Percentiles rank a stretch among this genome's conserved stretches.
phyloP scores from a whole-genome alignment of 2,329 filamentous ascomycete species.

The Didymella pinodella region DNA sequence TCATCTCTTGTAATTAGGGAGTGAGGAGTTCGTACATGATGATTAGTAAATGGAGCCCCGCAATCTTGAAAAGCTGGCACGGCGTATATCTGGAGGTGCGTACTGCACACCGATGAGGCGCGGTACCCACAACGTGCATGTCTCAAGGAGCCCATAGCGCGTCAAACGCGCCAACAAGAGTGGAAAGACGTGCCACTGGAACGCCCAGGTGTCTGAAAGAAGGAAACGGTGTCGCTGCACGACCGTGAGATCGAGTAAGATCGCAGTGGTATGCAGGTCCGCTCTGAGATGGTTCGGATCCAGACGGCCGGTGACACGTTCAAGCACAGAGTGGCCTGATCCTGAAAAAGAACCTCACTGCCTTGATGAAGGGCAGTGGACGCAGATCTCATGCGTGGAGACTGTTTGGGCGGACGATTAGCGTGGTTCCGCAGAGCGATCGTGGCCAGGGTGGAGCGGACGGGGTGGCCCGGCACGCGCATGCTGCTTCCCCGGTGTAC shows the following conservation, averaged over 20 bases:
- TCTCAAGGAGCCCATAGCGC: neutral
- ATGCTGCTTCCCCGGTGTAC: conserved; percentile 13
- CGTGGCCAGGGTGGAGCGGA: neutral
- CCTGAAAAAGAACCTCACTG: conserved; percentile 9
- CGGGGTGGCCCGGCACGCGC: neutral
- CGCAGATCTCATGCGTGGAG: conserved; percentile 5
- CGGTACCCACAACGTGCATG: neutral
- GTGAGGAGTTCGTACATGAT: neutral
- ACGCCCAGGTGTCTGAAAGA: neutral
- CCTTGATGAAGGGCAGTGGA: neutral
- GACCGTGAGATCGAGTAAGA: neutral
- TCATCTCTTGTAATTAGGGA: neutral
- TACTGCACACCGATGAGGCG: conserved; percentile 2
- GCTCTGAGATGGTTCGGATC: neutral
- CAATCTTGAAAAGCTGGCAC: neutral
- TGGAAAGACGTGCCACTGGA: neutral
- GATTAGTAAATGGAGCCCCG: no score
- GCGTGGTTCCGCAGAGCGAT: conserved; percentile 3
- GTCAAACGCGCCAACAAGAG: conserved; percentile 9
- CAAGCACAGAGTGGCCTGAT: conserved; percentile 15
- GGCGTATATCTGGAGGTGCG: neutral
- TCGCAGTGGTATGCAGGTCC: conserved; percentile 6
- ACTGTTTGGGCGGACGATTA: conserved; percentile 2
- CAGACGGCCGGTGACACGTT: conserved; percentile 3
- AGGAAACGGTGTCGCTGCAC: conserved; percentile 1